A percentile compares a stretch with the other conserved stretches of the same genome.
Conservation (phyloP, 1,284 basidiomycete species). For the Ustilago tritici region DNA sequence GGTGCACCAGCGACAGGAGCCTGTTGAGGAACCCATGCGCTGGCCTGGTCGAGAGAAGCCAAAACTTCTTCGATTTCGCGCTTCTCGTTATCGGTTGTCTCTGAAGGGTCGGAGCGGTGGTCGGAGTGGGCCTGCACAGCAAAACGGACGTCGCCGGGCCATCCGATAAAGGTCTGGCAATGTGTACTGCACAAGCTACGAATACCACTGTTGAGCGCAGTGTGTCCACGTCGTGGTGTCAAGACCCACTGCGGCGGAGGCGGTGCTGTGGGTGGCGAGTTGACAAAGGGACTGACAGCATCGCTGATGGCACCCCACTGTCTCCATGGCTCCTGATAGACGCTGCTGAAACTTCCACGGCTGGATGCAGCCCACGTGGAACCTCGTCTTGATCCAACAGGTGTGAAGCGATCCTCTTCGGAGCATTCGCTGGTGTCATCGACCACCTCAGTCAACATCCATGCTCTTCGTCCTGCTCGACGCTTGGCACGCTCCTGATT, state of each 20-base stretch:
- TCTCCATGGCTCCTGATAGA: constrained; percentile 50
- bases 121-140: constrained; percentile 59
- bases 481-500: constrained; percentile 62
- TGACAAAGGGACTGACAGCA: constrained; percentile 41
- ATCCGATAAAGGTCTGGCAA: constrained; percentile 90
- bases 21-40: constrained; percentile 58
- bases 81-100: constrained; percentile 60
- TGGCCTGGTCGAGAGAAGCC: constrained; percentile 62
- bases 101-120: constrained; percentile 56
- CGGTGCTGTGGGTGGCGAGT: constrained; percentile 42
- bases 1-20: constrained; percentile 53
- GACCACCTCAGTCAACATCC: constrained; percentile 65
- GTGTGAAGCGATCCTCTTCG: constrained; percentile 64
- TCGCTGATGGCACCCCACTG: constrained; percentile 50
- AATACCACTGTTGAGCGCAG: constrained; percentile 95
- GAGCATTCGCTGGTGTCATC: constrained; percentile 63
- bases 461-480: constrained; percentile 60
- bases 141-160: constrained; percentile 85
- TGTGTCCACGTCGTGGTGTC: constrained; percentile 85
- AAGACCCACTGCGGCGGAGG: constrained; percentile 77
- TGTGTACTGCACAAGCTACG: constrained; percentile 83
- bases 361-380: constrained; percentile 52
- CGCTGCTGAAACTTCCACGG: constrained; percentile 52
- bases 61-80: constrained; percentile 63
- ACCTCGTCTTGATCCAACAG: constrained; percentile 57